A percentile compares a stretch with the other conserved stretches of the same genome.
Evolutionary conservation across 306 rosid species (phyloP).

Genomic region (Cucumis hystrix): DNA sequence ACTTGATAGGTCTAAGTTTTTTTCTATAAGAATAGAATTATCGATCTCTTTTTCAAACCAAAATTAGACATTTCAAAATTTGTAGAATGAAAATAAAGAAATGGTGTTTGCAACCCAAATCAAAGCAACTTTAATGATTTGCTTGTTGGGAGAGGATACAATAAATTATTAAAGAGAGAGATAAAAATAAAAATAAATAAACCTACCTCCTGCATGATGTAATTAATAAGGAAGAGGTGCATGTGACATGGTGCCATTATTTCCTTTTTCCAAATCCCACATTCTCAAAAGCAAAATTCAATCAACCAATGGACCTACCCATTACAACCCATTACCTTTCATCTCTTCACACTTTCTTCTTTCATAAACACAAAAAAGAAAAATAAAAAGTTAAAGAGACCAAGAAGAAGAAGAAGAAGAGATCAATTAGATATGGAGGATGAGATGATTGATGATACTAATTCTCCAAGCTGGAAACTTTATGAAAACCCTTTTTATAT

Average conservation of each 20-base stretch:
- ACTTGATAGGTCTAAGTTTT: too few species aligned
- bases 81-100: too few species aligned
- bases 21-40: too few species aligned
- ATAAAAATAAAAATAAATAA: neutral
- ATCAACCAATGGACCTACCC: conserved; percentile 6
- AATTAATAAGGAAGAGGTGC: conserved; percentile 24
- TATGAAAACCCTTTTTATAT: conserved; percentile 47
- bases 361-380: neutral
- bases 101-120: neutral
- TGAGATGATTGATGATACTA: conserved; percentile 12
- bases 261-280: conserved; percentile 6
- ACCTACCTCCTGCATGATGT: conserved; percentile 3
- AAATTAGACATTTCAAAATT: too few species aligned
- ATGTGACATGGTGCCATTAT: conserved; percentile 21
- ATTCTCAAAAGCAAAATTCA: conserved; percentile 13
- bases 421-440: conserved; percentile 17
- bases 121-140: neutral
- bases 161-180: neutral
- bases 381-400: neutral
- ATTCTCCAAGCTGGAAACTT: conserved; percentile 38
- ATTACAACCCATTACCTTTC: neutral
- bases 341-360: neutral
- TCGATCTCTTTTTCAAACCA: too few species aligned
- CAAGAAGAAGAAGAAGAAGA: neutral
- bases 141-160: neutral